phyloP scores from a whole-genome alignment of 108 stramenopile genomes.

The Skeletonema grethae region DNA sequence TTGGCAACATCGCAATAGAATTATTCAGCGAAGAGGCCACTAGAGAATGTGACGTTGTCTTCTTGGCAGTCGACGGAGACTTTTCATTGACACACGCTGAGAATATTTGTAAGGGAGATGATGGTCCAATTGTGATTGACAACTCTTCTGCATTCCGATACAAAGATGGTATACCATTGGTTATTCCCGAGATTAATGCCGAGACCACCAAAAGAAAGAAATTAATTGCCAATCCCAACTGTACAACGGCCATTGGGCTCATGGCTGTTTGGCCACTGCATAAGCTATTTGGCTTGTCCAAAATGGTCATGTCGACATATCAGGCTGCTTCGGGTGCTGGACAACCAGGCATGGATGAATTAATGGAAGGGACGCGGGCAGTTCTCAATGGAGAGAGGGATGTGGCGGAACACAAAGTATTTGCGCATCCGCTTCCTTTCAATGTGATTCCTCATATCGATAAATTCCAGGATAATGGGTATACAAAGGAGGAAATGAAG shows the following conservation, averaged over 20 bases:
- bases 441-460: constrained; percentile 99
- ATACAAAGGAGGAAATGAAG: constrained; percentile 99
- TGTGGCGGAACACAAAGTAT: constrained; percentile 76
- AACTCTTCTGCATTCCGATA: constrained; percentile 96
- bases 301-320: constrained; percentile 95
- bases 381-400: constrained; percentile 70
- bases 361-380: constrained; percentile 80
- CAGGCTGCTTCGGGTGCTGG: constrained; percentile 92
- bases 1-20: constrained; percentile 71
- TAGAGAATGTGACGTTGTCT: constrained; percentile 86
- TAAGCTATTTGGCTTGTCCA: constrained; percentile 87
- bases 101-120: constrained; percentile 64
- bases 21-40: constrained; percentile 72
- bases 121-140: constrained; percentile 83
- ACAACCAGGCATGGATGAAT: constrained; percentile 96
- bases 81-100: constrained; percentile 86
- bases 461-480: constrained; percentile 97
- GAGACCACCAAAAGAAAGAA: constrained; percentile 86
- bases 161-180: constrained; percentile 87
- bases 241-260: constrained; percentile 97
- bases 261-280: constrained; percentile 97
- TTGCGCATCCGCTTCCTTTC: constrained; percentile 96
- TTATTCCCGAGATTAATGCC: constrained; percentile 97
- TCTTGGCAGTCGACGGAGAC: constrained; percentile 90
- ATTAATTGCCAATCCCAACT: constrained; percentile 99